These are phyloP conservation scores for Yamadazyma sp. DNA, from an alignment of 1,139 yeast species.

Conservation along the genomic window DNA sequence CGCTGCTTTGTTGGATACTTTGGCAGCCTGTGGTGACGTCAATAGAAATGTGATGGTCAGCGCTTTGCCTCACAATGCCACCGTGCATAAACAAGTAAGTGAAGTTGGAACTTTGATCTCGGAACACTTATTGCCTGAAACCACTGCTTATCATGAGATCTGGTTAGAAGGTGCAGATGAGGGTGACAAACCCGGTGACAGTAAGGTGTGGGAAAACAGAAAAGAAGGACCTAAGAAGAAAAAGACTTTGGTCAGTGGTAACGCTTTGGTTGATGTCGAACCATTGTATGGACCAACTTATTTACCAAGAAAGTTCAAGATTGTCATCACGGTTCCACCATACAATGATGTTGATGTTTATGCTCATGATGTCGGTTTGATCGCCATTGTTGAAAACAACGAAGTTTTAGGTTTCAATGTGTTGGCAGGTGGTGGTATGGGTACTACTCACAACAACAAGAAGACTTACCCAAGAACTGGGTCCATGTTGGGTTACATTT, in stretches of 20 bases:
- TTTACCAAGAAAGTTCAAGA: slow-evolving; percentile 93
- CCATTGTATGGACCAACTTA: slow-evolving; percentile 87
- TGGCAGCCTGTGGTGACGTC: slow-evolving; percentile 99
- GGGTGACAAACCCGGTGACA: slow-evolving; percentile 66
- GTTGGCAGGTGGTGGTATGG: slow-evolving; percentile 98
- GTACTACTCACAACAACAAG: slow-evolving; percentile 93
- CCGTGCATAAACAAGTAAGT: slow-evolving; percentile 75
- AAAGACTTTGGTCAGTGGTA: slow-evolving; percentile 83
- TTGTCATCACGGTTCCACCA: slow-evolving; percentile 95
- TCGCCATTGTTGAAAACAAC: slow-evolving; percentile 78
- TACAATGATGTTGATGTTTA: slow-evolving; percentile 95
- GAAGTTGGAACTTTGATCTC: slow-evolving; percentile 66
- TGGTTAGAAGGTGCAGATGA: slow-evolving; percentile 92
- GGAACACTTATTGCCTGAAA: slow-evolving; percentile 80
- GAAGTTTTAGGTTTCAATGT: slow-evolving; percentile 78
- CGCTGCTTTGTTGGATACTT: slow-evolving; percentile 84
- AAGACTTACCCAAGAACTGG: slow-evolving; percentile 97
- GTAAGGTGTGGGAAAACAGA: slow-evolving; percentile 70
- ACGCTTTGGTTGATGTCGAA: slow-evolving; percentile 80
- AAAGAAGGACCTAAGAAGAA: slow-evolving; percentile 76
- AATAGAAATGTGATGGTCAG: slow-evolving; percentile 93
- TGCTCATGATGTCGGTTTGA: slow-evolving; percentile 91
- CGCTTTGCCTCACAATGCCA: slow-evolving; percentile 83
- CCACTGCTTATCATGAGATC: slow-evolving; percentile 96
- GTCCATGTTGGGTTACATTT: slow-evolving; percentile 75